Percentiles rank a stretch among this genome's conserved stretches.
Evolutionary conservation across 1,284 basidiomycete species (phyloP).

Genomic region (Fomitopsis pinicola): DNA sequence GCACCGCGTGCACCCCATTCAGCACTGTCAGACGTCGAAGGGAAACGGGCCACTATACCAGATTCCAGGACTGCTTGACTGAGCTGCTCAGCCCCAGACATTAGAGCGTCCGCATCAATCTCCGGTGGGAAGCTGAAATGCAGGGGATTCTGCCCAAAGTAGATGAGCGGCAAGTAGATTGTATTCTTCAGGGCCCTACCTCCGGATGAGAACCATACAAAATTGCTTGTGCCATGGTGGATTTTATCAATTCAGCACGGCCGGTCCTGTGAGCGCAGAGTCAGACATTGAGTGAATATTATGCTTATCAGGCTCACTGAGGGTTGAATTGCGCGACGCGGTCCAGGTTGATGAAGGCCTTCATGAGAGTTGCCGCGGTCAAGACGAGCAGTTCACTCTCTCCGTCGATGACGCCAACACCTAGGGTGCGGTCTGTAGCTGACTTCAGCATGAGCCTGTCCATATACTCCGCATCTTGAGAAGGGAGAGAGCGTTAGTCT

Average conservation of each 20-base stretch:
- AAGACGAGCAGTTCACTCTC: slow-evolving; percentile 56
- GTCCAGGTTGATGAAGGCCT: slow-evolving; percentile 56
- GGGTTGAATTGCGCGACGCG: slow-evolving; percentile 53
- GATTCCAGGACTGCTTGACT: slow-evolving; percentile 74
- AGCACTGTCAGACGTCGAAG: not conserved
- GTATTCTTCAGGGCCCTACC: slow-evolving; percentile 30
- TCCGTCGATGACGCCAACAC: slow-evolving; percentile 51
- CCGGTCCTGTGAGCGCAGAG: slow-evolving; percentile 41
- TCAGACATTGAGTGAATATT: not conserved
- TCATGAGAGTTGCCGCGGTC: slow-evolving; percentile 66
- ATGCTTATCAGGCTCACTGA: slow-evolving; percentile 36
- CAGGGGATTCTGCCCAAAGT: slow-evolving; percentile 64
- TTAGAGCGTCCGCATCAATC: slow-evolving; percentile 76
- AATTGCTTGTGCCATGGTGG: slow-evolving; percentile 85
- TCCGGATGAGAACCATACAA: slow-evolving; percentile 70
- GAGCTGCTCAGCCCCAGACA: slow-evolving; percentile 75
- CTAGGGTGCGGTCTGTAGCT: slow-evolving; percentile 61
- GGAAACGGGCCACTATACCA: slow-evolving; percentile 30
- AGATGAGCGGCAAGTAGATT: not conserved
- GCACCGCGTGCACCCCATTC: not conserved
- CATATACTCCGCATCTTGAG: slow-evolving; percentile 61
- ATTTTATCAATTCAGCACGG: slow-evolving; percentile 68
- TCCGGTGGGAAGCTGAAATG: slow-evolving; percentile 80
- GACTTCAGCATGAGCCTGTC: slow-evolving; percentile 72
- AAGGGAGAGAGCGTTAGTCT: not conserved